These are phyloP conservation scores for Starmerella potacharoeniae DNA, from an alignment of 805 yeast species.

Conservation along the genomic window DNA sequence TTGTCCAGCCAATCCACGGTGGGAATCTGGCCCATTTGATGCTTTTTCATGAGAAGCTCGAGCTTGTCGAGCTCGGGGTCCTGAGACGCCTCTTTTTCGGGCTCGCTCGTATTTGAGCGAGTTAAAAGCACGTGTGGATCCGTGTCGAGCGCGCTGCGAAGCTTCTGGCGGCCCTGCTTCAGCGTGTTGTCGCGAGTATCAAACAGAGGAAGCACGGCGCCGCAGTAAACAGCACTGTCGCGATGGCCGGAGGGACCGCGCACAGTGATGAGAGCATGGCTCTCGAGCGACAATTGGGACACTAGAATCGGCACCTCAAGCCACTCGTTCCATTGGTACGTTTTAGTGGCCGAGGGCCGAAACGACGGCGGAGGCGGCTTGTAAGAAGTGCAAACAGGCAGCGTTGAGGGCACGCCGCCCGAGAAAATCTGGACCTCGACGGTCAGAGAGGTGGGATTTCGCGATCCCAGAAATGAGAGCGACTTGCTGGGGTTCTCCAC, in stretches of 20 bases:
- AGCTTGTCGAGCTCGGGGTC: slow-evolving; percentile 35
- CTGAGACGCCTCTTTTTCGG: not conserved
- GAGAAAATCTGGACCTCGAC: slow-evolving; percentile 39
- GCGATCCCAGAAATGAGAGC: slow-evolving; percentile 24
- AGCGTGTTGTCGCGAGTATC: slow-evolving; percentile 44
- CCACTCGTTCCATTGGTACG: slow-evolving; percentile 60
- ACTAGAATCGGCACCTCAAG: slow-evolving; percentile 59
- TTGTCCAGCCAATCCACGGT: slow-evolving; percentile 65
- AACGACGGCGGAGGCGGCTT: slow-evolving; percentile 30
- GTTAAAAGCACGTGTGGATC: slow-evolving; percentile 7
- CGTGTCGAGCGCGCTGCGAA: slow-evolving; percentile 23
- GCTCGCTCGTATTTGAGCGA: not conserved
- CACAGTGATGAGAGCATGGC: slow-evolving; percentile 49
- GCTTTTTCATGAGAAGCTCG: slow-evolving; percentile 46
- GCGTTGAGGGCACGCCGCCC: slow-evolving; percentile 37
- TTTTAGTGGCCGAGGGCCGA: slow-evolving; percentile 8
- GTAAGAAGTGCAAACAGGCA: slow-evolving; percentile 41
- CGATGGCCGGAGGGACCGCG: slow-evolving; percentile 53
- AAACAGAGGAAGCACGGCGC: slow-evolving; percentile 50
- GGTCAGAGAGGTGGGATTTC: slow-evolving; percentile 23
- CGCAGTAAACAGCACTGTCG: slow-evolving; percentile 44
- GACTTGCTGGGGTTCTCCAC: slow-evolving; percentile 39
- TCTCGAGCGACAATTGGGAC: slow-evolving; percentile 54
- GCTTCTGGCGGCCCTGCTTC: slow-evolving; percentile 58
- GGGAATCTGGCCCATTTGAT: slow-evolving; percentile 56